Base-by-base conservation (phyloP, 345 rosid species). In the Firmiana major region DNA sequence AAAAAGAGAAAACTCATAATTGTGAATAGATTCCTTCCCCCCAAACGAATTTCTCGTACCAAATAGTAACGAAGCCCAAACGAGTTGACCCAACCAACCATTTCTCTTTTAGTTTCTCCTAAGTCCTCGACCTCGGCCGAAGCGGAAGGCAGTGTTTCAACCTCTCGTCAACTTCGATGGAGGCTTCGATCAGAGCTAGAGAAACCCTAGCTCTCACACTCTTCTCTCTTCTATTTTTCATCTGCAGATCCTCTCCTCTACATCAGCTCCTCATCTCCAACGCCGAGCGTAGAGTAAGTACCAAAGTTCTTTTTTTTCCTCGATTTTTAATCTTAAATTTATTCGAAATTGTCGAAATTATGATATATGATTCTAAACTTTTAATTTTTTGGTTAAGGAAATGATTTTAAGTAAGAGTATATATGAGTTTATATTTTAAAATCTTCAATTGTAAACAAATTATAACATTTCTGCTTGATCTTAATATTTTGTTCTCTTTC, bases 221-320 rank as follows among this genome's bases (percentile, higher is more conserved):
- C 55, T 12, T 87, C 40, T 22, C 81, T 5, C 77, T 87, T 48
- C 75, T 92, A 68, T 77, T 85, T 0, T 45, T 84, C 42, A 53
- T 84, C 45, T 78, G 82, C 34, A 51, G 74, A 28, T 85, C 94
- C 42, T 86, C 77, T 38, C 79, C 87, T 77, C 22, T 36, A 17
- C 87, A 85, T 51, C 84, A 86, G 77, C 88, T 94, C 82, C 87
- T 85, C 65, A 89, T 94, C 90, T 85, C 87, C 76, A 87, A 86
- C 84, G 98, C 97, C 60, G 98, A 94, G 83, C 97, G 97, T 64
- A 86, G 97, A 85, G 98, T 91, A 87, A 66, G 85, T 75, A 80
- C 42, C 31, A 17, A 51, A 71, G 9, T 43, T 80, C 76, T 77
- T 19, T 59, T 13, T 26, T 63, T 36, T 72, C 74, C 49, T 2